Percentiles rank a stretch among this genome's conserved stretches.
These are phyloP conservation scores for Sporisorium scitamineum DNA, from an alignment of 1,284 basidiomycete species.

Conservation along the genomic window DNA sequence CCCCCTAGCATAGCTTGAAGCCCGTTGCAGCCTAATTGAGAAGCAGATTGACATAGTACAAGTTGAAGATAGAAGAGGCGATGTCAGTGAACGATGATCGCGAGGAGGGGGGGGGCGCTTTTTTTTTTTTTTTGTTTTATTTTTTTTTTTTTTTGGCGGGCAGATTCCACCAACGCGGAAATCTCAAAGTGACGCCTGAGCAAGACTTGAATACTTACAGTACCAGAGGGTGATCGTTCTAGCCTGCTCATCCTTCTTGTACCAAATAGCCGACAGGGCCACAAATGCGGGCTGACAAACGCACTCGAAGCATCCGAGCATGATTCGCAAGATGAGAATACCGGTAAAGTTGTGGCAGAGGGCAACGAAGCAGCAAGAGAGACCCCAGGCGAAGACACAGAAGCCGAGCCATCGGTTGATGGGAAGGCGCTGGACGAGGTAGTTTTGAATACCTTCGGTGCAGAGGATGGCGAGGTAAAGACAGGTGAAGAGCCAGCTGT, in stretches of 20 bases:
- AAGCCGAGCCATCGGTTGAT: constrained; percentile 56
- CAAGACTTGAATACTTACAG: constrained; percentile 6
- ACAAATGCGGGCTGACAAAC: constrained; percentile 60
- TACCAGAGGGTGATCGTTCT: constrained; percentile 54
- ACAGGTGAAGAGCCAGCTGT: constrained; percentile 59
- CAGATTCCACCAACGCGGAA: too few relatives aligned
- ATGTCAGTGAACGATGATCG: background rate
- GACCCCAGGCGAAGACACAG: constrained; percentile 52
- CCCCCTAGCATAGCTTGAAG: constrained; percentile 53
- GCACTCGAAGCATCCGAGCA: constrained; percentile 64
- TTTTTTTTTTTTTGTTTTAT: too few relatives aligned
- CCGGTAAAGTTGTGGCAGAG: constrained; percentile 54
- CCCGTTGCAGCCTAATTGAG: constrained; percentile 33
- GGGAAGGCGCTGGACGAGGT: constrained; percentile 56
- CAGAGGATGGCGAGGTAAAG: constrained; percentile 64
- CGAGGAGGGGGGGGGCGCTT: too few relatives aligned
- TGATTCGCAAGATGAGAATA: constrained; percentile 54
- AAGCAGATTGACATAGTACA: too few relatives aligned
- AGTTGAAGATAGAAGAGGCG: too few relatives aligned
- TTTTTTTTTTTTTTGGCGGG: too few relatives aligned
- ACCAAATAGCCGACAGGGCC: constrained; percentile 55
- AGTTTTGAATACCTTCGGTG: constrained; percentile 48
- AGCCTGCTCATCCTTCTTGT: constrained; percentile 48
- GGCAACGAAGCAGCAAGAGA: constrained; percentile 51
- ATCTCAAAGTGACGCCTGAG: too few relatives aligned